Conservation (phyloP, 2,329 filamentous ascomycete species). For the Pseudogymnoascus sp. region DNA sequence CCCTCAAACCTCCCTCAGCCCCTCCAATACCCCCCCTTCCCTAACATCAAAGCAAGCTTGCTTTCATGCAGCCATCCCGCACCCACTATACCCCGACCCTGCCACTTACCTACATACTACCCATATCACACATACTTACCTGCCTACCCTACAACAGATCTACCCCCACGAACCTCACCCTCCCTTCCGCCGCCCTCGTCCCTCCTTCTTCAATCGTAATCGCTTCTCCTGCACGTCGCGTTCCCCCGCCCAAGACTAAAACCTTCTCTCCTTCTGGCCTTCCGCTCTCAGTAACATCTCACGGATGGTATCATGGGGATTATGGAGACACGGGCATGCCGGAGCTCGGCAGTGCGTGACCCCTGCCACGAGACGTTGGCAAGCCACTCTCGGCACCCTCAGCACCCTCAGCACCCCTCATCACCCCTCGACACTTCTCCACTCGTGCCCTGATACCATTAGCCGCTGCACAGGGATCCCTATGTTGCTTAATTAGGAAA, state of each 20-base stretch:
- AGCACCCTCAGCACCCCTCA: background rate
- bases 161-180: background rate
- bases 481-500: background rate
- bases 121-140: background rate
- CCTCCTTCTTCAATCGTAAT: background rate
- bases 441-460: background rate
- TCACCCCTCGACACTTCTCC: background rate
- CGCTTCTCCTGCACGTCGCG: background rate
- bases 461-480: background rate
- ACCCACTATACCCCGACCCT: background rate
- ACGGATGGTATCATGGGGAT: background rate
- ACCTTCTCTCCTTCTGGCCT: background rate
- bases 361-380: background rate
- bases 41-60: background rate
- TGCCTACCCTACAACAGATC: background rate
- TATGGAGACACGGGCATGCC: background rate
- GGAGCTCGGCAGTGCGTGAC: slow-evolving; percentile 1
- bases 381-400: background rate
- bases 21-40: background rate
- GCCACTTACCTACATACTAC: background rate
- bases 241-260: background rate
- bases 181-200: background rate
- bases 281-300: background rate
- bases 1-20: background rate
- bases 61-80: background rate